These are phyloP conservation scores for Salinomyces thailandicus DNA, from an alignment of 2,329 filamentous ascomycete species.

Conservation along the genomic window DNA sequence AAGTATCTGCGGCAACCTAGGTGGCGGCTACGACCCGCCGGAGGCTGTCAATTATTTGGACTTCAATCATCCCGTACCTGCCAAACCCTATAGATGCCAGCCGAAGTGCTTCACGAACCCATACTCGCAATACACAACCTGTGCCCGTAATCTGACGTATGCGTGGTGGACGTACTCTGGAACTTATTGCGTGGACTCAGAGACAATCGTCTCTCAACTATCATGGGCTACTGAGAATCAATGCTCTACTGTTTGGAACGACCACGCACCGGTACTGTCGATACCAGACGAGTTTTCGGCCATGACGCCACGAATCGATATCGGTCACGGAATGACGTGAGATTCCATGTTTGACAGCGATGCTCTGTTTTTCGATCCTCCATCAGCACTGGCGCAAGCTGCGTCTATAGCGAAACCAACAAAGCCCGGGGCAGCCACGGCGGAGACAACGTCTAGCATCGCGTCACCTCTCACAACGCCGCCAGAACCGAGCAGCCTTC, in stretches of 20 bases:
- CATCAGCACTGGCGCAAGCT: neutral
- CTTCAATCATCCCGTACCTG: constrained; percentile 12
- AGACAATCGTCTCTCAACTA: no score
- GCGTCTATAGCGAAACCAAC: neutral
- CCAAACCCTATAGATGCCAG: constrained; percentile 15
- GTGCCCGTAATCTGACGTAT: no score
- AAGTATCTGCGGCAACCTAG: constrained; percentile 11
- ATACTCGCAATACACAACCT: no score
- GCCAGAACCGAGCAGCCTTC: neutral
- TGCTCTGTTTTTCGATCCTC: constrained; percentile 14
- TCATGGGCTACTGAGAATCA: constrained; percentile 8
- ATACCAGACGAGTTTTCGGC: constrained; percentile 12
- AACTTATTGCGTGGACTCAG: neutral
- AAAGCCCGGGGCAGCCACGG: neutral
- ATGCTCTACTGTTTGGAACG: constrained; percentile 18
- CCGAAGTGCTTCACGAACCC: constrained; percentile 10
- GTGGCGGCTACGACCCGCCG: constrained; percentile 8
- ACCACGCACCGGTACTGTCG: constrained; percentile 13
- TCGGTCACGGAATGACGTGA: constrained; percentile 1
- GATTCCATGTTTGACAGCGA: constrained; percentile 4
- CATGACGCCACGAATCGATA: constrained; percentile 2
- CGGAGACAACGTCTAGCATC: neutral
- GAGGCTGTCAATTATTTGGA: constrained; percentile 13
- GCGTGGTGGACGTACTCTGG: no score
- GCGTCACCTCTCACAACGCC: neutral